A percentile compares a stretch with the other conserved stretches of the same genome.
phyloP scores from a whole-genome alignment of 2,329 filamentous ascomycete genomes.

The Fusarium aywerte region DNA sequence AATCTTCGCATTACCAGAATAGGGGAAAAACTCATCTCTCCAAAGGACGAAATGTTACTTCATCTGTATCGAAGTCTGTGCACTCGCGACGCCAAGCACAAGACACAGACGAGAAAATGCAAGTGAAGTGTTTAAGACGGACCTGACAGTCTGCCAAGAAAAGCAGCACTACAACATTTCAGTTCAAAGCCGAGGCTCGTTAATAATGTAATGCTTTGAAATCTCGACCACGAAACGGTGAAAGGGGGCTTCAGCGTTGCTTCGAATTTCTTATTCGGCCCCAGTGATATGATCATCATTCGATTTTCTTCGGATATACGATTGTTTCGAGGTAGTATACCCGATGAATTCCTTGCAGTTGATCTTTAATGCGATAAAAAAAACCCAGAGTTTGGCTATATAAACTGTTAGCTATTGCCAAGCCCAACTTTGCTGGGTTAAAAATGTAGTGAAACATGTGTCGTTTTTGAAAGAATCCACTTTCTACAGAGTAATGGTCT shows the following conservation, averaged over 20 bases:
- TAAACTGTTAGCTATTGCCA: slow-evolving; percentile 3
- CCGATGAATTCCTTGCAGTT: slow-evolving; percentile 10
- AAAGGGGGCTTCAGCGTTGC: not conserved
- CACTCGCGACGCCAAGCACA: not conserved
- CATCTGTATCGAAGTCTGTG: slow-evolving; percentile 10
- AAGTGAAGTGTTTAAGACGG: not conserved
- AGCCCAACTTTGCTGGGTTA: not conserved
- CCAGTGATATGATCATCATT: slow-evolving; percentile 6
- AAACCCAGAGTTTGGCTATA: not conserved
- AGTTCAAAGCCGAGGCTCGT: not conserved
- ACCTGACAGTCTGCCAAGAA: not conserved
- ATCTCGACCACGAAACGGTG: not conserved
- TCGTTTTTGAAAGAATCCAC: slow-evolving; percentile 29
- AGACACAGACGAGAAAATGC: no score
- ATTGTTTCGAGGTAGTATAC: slow-evolving; percentile 13
- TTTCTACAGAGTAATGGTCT: slow-evolving; percentile 13
- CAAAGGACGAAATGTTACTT: slow-evolving; percentile 3
- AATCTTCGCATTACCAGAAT: slow-evolving; percentile 8
- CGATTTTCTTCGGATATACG: slow-evolving; percentile 19
- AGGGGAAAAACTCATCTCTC: not conserved
- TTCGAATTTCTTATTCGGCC: not conserved
- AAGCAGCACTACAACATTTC: not conserved
- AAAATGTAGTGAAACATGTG: slow-evolving; percentile 30
- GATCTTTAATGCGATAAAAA: not conserved
- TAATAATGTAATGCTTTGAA: not conserved